Percentiles rank a stretch among this genome's conserved stretches.
phyloP scores from a whole-genome alignment of 1,139 yeast species.

The Hansenula sp. region DNA sequence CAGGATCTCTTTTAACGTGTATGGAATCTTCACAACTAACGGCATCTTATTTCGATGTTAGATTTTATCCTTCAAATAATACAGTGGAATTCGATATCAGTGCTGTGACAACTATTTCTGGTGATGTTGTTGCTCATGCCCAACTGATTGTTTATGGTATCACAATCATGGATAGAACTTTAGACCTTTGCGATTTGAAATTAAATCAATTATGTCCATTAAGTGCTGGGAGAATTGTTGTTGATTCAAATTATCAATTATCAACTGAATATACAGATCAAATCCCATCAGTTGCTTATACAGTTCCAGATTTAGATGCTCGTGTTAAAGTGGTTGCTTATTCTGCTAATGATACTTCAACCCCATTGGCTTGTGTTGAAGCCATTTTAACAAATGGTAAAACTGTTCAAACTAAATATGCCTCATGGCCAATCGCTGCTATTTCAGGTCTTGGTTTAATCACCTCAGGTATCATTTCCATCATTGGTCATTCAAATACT shows the following conservation, averaged over 20 bases:
- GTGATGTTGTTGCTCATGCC: conserved; percentile 64
- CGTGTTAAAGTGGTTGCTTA: conserved; percentile 73
- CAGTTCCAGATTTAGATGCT: conserved; percentile 94
- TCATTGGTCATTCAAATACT: conserved; percentile 85
- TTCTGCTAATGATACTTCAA: conserved; percentile 37
- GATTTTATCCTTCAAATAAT: conserved; percentile 60
- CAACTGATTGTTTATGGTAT: conserved; percentile 85
- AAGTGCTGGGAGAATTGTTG: conserved; percentile 80
- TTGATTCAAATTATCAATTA: conserved; percentile 49
- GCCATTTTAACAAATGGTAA: conserved; percentile 85
- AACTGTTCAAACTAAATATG: conserved; percentile 92
- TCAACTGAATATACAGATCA: conserved; percentile 38
- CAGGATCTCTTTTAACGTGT: conserved; percentile 86
- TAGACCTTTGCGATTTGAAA: conserved; percentile 62
- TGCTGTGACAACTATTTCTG: conserved; percentile 78
- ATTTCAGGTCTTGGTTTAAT: conserved; percentile 83
- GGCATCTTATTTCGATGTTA: conserved; percentile 80
- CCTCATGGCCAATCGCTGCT: conserved; percentile 96
- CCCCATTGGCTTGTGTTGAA: conserved; percentile 85
- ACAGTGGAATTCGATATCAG: conserved; percentile 65
- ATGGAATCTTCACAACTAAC: conserved; percentile 88
- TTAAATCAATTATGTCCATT: conserved; percentile 75
- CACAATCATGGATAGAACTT: conserved; percentile 47
- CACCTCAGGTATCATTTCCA: conserved; percentile 82
- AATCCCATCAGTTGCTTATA: conserved; percentile 81